Conservation (phyloP, 306 rosid species). For the Pyrus communis region DNA sequence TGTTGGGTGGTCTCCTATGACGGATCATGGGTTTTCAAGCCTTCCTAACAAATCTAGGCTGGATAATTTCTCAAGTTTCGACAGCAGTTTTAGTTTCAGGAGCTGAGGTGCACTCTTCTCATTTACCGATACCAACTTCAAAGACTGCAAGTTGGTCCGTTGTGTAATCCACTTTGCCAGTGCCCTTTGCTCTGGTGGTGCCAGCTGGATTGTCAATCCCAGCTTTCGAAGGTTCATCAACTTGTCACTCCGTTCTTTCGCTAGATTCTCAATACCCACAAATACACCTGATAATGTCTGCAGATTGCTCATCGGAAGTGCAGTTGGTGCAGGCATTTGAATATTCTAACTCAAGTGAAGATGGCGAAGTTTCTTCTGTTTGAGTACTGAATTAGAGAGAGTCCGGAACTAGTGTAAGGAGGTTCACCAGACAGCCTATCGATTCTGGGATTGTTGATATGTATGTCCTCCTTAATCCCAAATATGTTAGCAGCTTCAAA, state of each 20-base stretch:
- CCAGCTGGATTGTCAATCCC: neutral
- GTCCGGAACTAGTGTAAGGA: neutral
- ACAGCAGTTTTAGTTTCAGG: too few relatives aligned
- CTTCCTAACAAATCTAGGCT: too few relatives aligned
- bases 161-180: neutral
- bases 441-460: slow-evolving; percentile 2
- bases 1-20: neutral
- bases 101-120: too few relatives aligned
- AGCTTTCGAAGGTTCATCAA: slow-evolving; percentile 24
- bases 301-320: neutral
- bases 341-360: neutral
- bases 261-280: too few relatives aligned
- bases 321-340: neutral
- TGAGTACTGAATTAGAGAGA: slow-evolving; percentile 6
- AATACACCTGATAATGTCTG: slow-evolving; percentile 6
- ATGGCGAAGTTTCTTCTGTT: slow-evolving; percentile 9
- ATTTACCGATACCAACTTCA: slow-evolving; percentile 9
- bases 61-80: neutral
- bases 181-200: neutral
- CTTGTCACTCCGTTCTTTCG: slow-evolving; percentile 3
- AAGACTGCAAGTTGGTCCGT: neutral
- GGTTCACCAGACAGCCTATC: slow-evolving; percentile 4
- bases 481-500: slow-evolving; percentile 1
- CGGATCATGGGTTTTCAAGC: too few relatives aligned
- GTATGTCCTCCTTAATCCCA: slow-evolving; percentile 19